These are phyloP conservation scores for Gonapodya prolifera DNA, from an alignment of 192 early-diverging fungal genomes.

Conservation along the genomic window DNA sequence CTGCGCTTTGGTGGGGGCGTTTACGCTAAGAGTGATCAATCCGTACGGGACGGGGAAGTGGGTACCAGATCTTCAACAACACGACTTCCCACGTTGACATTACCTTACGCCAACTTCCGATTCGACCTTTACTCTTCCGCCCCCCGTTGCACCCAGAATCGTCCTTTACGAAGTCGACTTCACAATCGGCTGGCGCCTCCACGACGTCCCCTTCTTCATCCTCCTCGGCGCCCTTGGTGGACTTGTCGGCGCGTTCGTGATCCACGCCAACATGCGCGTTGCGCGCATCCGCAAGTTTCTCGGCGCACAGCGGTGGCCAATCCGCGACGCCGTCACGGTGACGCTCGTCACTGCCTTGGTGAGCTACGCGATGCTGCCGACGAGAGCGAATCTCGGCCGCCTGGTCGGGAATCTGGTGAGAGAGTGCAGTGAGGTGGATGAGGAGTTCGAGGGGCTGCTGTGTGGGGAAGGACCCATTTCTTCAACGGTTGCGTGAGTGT, in stretches of 20 bases:
- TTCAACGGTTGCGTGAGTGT: constrained; percentile 20
- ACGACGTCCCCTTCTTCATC: not conserved
- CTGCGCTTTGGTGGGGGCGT: constrained; percentile 88
- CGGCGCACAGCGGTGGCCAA: constrained; percentile 14
- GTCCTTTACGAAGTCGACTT: constrained; percentile 71
- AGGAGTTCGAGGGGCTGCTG: constrained; percentile 10
- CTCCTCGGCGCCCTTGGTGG: constrained; percentile 13
- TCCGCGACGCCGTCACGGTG: constrained; percentile 28
- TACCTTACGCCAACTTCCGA: constrained; percentile 59
- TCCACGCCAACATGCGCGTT: constrained; percentile 21
- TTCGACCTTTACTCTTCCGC: constrained; percentile 25
- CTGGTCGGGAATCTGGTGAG: constrained; percentile 20
- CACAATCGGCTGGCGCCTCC: constrained; percentile 70
- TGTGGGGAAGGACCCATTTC: constrained; percentile 16
- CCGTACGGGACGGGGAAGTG: constrained; percentile 94
- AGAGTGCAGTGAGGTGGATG: constrained; percentile 16
- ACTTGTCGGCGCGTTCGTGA: constrained; percentile 33
- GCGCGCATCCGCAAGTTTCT: constrained; percentile 17
- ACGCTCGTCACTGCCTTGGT: constrained; percentile 32
- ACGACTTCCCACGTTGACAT: constrained; percentile 94
- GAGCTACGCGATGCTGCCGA: constrained; percentile 22
- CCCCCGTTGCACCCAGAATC: constrained; percentile 14
- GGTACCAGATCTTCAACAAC: constrained; percentile 82
- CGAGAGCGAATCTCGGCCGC: constrained; percentile 10
- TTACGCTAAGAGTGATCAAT: constrained; percentile 60